Percentiles rank a stretch among this genome's conserved stretches.
phyloP scores from a whole-genome alignment of 495 filamentous ascomycete species.

The Penicillium paradoxum region DNA sequence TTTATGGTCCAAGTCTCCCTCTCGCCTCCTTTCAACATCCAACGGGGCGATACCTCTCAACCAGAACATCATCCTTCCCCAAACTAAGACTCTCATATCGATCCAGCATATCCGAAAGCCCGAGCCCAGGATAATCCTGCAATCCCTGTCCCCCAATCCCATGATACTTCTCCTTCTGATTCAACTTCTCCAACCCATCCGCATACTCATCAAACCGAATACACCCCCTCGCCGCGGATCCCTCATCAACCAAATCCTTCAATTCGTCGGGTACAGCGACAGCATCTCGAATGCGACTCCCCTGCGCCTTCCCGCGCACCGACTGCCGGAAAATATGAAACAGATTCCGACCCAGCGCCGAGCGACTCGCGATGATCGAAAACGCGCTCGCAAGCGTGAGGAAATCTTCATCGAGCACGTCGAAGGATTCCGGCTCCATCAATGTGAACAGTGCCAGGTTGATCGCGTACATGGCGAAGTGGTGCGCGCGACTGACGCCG shows the following conservation, averaged over 20 bases:
- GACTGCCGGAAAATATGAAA: constrained; percentile 42
- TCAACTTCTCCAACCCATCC: constrained; percentile 36
- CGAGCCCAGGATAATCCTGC: constrained; percentile 24
- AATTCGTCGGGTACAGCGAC: constrained; percentile 28
- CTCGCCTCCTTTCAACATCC: constrained; percentile 5
- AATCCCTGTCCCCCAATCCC: constrained; percentile 21
- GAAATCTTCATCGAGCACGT: constrained; percentile 39
- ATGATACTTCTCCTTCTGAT: constrained; percentile 32
- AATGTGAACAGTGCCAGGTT: constrained; percentile 42
- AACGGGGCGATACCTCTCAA: constrained; percentile 14
- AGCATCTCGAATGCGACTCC: constrained; percentile 23
- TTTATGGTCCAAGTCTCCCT: neutral
- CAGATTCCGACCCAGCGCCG: constrained; percentile 34
- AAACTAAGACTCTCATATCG: constrained; percentile 41
- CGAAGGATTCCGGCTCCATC: constrained; percentile 30
- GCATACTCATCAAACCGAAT: constrained; percentile 33
- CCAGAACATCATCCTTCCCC: constrained; percentile 33
- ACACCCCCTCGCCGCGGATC: constrained; percentile 12
- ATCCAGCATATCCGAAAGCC: constrained; percentile 41
- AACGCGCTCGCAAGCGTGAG: constrained; percentile 36
- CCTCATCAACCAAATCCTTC: constrained; percentile 38
- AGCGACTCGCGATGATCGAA: constrained; percentile 35
- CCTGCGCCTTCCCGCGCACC: constrained; percentile 31
- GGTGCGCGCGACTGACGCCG: constrained; percentile 38
- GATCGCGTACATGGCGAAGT: constrained; percentile 43